These are phyloP conservation scores for Auxenochlorella pyrenoidosa DNA, from an alignment of 139 green algal species.

Conservation along the genomic window DNA sequence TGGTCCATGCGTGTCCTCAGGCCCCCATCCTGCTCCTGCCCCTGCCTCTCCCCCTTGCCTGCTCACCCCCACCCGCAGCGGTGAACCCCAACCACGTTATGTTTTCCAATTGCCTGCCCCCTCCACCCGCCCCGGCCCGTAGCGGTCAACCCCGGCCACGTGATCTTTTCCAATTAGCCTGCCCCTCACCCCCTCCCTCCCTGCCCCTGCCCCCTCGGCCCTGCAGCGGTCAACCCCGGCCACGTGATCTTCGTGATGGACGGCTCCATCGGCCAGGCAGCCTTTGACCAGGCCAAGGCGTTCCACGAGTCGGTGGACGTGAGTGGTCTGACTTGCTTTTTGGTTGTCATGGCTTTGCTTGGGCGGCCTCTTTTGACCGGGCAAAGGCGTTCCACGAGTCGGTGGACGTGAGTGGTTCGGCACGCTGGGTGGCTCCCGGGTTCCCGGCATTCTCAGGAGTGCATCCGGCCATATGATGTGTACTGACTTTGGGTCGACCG, in stretches of 20 bases:
- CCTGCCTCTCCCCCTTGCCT: no score
- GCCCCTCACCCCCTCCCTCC: no score
- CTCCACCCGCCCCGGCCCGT: conserved; percentile 15
- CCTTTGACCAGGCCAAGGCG: conserved; percentile 96
- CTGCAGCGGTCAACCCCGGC: conserved; percentile 78
- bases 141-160: conserved; percentile 52
- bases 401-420: conserved; percentile 83
- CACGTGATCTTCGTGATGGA: conserved; percentile 99
- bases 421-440: no score
- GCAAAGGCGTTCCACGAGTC: conserved; percentile 96
- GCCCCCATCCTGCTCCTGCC: no score
- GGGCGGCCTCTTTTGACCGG: no score
- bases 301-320: conserved; percentile 96
- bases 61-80: no score
- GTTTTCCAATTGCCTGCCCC: background rate
- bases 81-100: no score
- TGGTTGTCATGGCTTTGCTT: background rate
- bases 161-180: background rate
- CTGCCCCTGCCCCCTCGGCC: conserved; percentile 40
- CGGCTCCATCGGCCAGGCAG: conserved; percentile 95
- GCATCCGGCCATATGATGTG: no score
- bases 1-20: background rate
- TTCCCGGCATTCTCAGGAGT: no score
- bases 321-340: background rate
- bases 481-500: no score